Conservation (phyloP, 2,329 filamentous ascomycete genomes). For the Fusarium illudens region DNA sequence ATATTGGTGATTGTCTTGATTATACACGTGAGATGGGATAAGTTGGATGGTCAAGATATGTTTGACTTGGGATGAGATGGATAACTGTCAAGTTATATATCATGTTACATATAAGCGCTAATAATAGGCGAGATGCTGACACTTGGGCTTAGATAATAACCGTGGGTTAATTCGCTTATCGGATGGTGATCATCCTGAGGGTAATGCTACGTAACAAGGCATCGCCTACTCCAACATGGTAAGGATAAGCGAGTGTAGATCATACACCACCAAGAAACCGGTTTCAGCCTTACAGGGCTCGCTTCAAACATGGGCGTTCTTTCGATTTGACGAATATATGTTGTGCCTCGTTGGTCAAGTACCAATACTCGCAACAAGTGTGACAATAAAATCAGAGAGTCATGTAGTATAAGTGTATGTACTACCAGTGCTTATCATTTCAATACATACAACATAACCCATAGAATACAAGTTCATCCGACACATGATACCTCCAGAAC, state of each 20-base stretch:
- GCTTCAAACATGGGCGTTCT: background rate
- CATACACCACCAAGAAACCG: background rate
- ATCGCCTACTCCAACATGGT: background rate
- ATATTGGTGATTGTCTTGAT: background rate
- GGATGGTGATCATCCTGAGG: background rate
- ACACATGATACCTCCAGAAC: background rate
- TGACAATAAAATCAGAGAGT: background rate
- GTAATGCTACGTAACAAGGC: background rate
- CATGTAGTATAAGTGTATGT: background rate
- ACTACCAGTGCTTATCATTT: background rate
- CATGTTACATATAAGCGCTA: background rate
- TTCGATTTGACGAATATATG: too few species aligned
- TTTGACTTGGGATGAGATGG: background rate
- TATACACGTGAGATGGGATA: background rate
- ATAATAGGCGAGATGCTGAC: background rate
- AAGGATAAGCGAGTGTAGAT: background rate
- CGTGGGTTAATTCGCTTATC: background rate
- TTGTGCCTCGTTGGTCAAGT: too few species aligned
- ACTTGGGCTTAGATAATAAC: background rate
- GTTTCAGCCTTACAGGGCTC: background rate
- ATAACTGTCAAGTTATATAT: background rate
- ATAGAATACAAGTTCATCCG: background rate
- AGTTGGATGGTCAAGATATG: background rate
- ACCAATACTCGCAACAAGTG: too few species aligned
- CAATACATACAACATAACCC: background rate